Conservation (phyloP, 2,329 filamentous ascomycete genomes). For the Microdochium bolleyi region DNA sequence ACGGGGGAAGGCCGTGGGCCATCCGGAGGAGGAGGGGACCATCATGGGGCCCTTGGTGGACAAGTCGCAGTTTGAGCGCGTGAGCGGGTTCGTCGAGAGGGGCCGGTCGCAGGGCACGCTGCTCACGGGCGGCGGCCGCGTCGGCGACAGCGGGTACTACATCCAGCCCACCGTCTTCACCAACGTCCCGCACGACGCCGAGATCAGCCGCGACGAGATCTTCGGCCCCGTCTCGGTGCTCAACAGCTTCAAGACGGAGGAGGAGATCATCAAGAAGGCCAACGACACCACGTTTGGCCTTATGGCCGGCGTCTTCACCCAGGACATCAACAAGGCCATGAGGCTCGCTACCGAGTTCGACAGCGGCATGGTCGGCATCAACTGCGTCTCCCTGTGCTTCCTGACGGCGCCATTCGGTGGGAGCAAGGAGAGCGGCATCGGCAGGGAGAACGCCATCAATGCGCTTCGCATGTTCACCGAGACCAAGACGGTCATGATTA, state of each 20-base stretch:
- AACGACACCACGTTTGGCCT: conserved; percentile 39
- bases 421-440: conserved; percentile 38
- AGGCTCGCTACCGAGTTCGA: conserved; percentile 47
- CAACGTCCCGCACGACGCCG: conserved; percentile 28
- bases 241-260: conserved; percentile 49
- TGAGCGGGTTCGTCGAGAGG: conserved; percentile 33
- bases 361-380: conserved; percentile 65
- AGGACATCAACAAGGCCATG: conserved; percentile 56
- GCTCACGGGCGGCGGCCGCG: conserved; percentile 24
- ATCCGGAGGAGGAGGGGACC: conserved; percentile 49
- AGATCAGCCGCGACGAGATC: conserved; percentile 45
- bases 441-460: conserved; percentile 38
- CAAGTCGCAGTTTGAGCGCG: conserved; percentile 35
- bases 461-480: conserved; percentile 39
- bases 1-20: conserved; percentile 47
- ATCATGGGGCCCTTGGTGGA: conserved; percentile 51
- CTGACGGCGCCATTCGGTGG: conserved; percentile 39
- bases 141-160: conserved; percentile 34
- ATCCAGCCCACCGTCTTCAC: conserved; percentile 38
- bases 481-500: conserved; percentile 40
- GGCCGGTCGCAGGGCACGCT: conserved; percentile 26
- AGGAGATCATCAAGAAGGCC: conserved; percentile 62
- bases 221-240: conserved; percentile 51
- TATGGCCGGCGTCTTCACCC: conserved; percentile 46
- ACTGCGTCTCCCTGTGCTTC: conserved; percentile 32